Percentiles rank a stretch among this genome's conserved stretches.
Evolutionary conservation across 2,329 filamentous ascomycete genomes (phyloP).

Genomic region (Microsporum audouinii): DNA sequence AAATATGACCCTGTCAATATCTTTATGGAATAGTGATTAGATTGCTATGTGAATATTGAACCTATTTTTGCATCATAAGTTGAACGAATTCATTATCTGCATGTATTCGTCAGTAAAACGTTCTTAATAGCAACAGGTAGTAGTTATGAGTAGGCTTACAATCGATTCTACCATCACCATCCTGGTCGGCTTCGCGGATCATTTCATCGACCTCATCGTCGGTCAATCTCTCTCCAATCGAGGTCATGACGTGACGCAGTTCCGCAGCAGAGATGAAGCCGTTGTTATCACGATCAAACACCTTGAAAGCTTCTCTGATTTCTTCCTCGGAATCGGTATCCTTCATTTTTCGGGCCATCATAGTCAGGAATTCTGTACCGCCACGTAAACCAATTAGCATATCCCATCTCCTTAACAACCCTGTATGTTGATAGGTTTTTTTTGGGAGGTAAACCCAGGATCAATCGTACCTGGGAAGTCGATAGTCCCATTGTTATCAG

Average conservation of each 20-base stretch:
- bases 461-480: constrained; percentile 65
- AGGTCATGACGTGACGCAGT: constrained; percentile 83
- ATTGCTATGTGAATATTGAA: constrained; percentile 1
- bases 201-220: constrained; percentile 88
- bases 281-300: constrained; percentile 84
- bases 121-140: constrained; percentile 13
- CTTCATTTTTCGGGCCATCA: constrained; percentile 95
- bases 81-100: constrained; percentile 86
- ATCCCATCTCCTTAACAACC: not conserved
- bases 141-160: constrained; percentile 44
- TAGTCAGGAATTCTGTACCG: constrained; percentile 68
- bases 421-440: no score
- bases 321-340: constrained; percentile 86
- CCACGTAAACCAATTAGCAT: not conserved
- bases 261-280: constrained; percentile 83
- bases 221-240: constrained; percentile 81
- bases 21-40: constrained; percentile 3
- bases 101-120: constrained; percentile 3
- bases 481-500: constrained; percentile 86
- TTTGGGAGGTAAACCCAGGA: not conserved
- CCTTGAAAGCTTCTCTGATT: constrained; percentile 81
- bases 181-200: constrained; percentile 84
- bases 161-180: constrained; percentile 78
- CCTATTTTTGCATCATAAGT: constrained; percentile 92
- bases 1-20: not conserved